Evolutionary conservation across 148 eudicot genomes (phyloP), one percentile per base, ranked within the genome.

Genomic region (Persicaria tinctoria): DNA sequence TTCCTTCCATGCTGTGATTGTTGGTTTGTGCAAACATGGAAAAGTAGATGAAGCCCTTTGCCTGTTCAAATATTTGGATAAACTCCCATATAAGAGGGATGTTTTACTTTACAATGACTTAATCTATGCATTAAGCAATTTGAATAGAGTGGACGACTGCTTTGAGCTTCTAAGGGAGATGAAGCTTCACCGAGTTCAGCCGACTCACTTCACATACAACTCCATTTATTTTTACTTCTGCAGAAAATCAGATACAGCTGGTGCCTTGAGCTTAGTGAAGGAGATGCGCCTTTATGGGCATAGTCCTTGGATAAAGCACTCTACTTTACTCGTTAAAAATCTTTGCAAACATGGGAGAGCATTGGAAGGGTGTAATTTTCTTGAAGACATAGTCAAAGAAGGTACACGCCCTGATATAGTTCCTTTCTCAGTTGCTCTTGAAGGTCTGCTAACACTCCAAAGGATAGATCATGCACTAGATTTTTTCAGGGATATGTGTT

Each of bases 301-400:
- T 76, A 83, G 89, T 60, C 98, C 98, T 11, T 91, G 98, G 98
- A 93, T 91, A 77, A 93, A 93, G 76, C 76, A 93, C 79, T 84
- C 87, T 69, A 89, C 97, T n/a, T 76, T 87, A 77, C 92, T 93
- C 44, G 83, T 88, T 17, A 85, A 85, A 69, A 83, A 82, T 72
- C 83, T 93, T 11, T 89, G 88, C 78, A 80, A 79, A 77, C 79
- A 85, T 72, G 85, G 91, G 55, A 84, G 76, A 83, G 90, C 79
- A 23, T 63, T 20, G 48, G 95, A 93, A 80, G 97, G 91, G 53
- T 84, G 80, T 78, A 83, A 76, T 6, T 93, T 91, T 80, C 89
- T 93, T 17, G 51, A 78, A 72, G 81, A 78, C 70, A 83, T 93
- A 86, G 86, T 76, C 54, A 75, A 85, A 79, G 84, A 80, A 88